phyloP scores from a whole-genome alignment of 1,284 basidiomycete genomes.

The Sporisorium reilianum region DNA sequence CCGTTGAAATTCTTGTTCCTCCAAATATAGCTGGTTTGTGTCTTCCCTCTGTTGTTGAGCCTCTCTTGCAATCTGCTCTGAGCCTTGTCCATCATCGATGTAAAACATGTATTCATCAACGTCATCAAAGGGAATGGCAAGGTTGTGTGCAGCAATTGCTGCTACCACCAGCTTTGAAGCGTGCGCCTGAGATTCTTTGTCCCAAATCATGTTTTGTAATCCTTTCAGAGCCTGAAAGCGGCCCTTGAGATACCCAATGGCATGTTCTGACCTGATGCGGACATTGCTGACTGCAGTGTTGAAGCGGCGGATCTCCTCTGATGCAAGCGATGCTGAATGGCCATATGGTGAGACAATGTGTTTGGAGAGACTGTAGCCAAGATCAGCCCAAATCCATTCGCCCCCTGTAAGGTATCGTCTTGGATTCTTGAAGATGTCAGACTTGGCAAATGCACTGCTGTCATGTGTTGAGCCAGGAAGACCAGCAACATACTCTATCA shows the following conservation, averaged over 20 bases:
- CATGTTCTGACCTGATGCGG: conserved; percentile 2
- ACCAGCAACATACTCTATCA: not conserved
- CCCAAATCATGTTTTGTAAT: not conserved
- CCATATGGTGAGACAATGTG: conserved; percentile 1
- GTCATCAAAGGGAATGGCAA: conserved; percentile 1
- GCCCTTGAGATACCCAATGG: conserved; percentile 4
- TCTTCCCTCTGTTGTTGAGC: too few relatives aligned
- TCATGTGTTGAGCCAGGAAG: not conserved
- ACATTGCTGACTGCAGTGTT: conserved; percentile 5
- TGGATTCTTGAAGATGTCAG: not conserved
- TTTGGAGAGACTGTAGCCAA: not conserved
- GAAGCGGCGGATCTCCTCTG: too few relatives aligned
- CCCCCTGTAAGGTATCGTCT: not conserved
- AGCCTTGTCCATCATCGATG: not conserved
- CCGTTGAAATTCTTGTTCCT: too few relatives aligned
- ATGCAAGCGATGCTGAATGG: not conserved
- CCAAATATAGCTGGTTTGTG: too few relatives aligned
- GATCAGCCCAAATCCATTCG: not conserved
- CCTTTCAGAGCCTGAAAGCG: conserved; percentile 3
- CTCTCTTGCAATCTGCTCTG: not conserved
- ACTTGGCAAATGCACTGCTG: not conserved
- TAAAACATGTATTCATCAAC: conserved; percentile 8
- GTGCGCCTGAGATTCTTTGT: not conserved
- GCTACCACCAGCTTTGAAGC: not conserved
- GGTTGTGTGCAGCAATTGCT: conserved; percentile 3